Evolutionary conservation across 805 yeast genomes (phyloP).

Genomic region (Wickerhamiella vanderwaltii): DNA sequence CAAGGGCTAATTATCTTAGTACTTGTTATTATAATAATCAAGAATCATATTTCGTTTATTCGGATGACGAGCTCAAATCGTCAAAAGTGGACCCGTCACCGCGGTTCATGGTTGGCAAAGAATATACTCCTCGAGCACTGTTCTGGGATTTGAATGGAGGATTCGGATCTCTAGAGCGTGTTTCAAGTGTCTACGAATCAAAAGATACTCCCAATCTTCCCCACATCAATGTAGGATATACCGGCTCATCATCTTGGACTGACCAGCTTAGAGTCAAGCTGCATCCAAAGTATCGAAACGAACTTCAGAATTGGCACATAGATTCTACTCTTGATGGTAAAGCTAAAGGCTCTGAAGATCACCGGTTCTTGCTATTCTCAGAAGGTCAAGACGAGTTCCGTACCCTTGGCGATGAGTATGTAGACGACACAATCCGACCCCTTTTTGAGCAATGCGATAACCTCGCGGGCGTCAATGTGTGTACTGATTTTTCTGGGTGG

Average conservation of each 20-base stretch:
- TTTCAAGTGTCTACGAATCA: constrained; percentile 15
- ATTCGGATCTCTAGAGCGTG: constrained; percentile 36
- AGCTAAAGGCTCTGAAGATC: constrained; percentile 22
- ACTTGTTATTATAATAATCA: constrained; percentile 76
- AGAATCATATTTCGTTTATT: constrained; percentile 51
- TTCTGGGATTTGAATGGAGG: constrained; percentile 77
- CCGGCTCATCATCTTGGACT: constrained; percentile 46
- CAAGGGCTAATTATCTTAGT: constrained; percentile 57
- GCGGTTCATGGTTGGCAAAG: constrained; percentile 36
- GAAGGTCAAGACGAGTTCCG: constrained; percentile 53
- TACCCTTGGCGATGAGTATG: constrained; percentile 33
- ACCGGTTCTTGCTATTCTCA: constrained; percentile 25
- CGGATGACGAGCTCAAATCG: constrained; percentile 19
- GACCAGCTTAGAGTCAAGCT: constrained; percentile 61
- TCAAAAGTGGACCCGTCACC: constrained; percentile 36
- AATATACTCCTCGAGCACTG: constrained; percentile 71
- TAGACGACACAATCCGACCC: constrained; percentile 48
- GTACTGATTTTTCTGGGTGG: constrained; percentile 70
- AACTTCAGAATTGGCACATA: constrained; percentile 48
- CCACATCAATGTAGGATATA: constrained; percentile 9
- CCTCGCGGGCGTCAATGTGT: constrained; percentile 55
- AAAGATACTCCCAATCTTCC: constrained; percentile 8
- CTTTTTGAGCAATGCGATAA: constrained; percentile 65
- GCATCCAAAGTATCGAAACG: constrained; percentile 46
- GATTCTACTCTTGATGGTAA: constrained; percentile 25